Evolutionary conservation across 345 rosid genomes (phyloP), one percentile per base, ranked within the genome.

Genomic region (Acer yangbiense): DNA sequence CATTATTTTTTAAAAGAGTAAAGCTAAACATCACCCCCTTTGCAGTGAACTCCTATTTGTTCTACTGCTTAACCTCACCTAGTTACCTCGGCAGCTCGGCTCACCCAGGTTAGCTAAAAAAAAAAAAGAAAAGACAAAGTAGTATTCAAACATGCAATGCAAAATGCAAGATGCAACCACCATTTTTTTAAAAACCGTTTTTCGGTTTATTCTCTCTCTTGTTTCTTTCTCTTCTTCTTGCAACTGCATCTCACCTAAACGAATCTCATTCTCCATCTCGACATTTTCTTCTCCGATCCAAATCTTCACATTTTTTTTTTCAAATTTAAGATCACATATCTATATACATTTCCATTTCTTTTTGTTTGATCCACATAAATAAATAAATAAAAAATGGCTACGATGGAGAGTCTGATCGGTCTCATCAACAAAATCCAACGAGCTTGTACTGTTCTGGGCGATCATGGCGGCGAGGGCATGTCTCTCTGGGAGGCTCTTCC

Each of bases 401-500:
- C 99, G 7, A 92, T 94, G 98, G 89, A 89, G 85, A 97, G 97
- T 85, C 87, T 94, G 93, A 97, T 93, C 82, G 96, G 99, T 35
- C 83, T 93, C 27, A 92, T 97, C 27, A 97, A 97, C 91, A 88
- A 93, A 83, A 97, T 94, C 88, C 99, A 97, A 81, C 86, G 98
- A 77, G 99, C 98, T 67, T 94, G 99, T 73, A 94, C 98, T 69
- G 99, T 97, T 35, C 81, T 97, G 65, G 98, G 99, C 35, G 97
- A 97, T 83, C 88, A 96, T 83, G 99, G 99, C 27, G 98, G 99
- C 79, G 93, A 94, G 82, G 98, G 99, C 81, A 87, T 97, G 98
- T 94, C 99, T 5, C 97, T 97, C n/a, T 94, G 99, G 98, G 98
- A 94, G 89, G 98, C 99, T 76, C 97, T 97, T 44, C 98, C 97